Base-by-base conservation (phyloP, 2,329 filamentous ascomycete species). In the Trichophyton mentagrophytes region DNA sequence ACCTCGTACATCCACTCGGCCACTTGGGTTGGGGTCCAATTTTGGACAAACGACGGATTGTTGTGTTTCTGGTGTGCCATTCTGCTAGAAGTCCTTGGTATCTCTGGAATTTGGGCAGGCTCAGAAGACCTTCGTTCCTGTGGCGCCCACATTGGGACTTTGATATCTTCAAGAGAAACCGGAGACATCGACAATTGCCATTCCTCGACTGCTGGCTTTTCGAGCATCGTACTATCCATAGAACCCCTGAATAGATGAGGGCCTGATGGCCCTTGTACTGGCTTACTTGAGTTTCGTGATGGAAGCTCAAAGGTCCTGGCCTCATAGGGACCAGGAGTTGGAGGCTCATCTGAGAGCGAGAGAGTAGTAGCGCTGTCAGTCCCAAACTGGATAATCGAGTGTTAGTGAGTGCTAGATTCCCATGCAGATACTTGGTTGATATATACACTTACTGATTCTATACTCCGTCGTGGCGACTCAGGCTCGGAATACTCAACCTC, bases 191-290 rank as follows among this genome's bases (percentile, higher is more conserved):
- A 58, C 27, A 63, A 62, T 30, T 61, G 61, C 59, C 57, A 62
- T 60, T 57, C 63, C 30, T 61, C 61, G 59, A 58, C 63, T 49
- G 59, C 63, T 47, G 44, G 58, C 60, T 17, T 63, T 27, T 59
- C 62, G 40, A 59, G 60, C 44, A 60, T 60, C 6, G 65, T 65
- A 13, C 65, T 66, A 58, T 61, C 63, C 36, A 67, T 61, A 46
- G 58, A 85, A 81, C 47, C 82, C 80, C 88, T 84, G 75, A 96
- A 96, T 17, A 96, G 80, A 75, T 96, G 91, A n/a, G 91, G 91
- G 1, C 91, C 91, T 67, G 83, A 82, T 2, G 91, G 91, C 0
- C 91, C 91, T 71, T 91, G 81, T 11, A 92, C 85, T 25, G 85
- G 80, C 72, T 87, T 69, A 30, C 63, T 55, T 65, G 8, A 79